Base-by-base conservation (phyloP, 192 early-diverging fungal genomes). In the Glomus cerebriforme region DNA sequence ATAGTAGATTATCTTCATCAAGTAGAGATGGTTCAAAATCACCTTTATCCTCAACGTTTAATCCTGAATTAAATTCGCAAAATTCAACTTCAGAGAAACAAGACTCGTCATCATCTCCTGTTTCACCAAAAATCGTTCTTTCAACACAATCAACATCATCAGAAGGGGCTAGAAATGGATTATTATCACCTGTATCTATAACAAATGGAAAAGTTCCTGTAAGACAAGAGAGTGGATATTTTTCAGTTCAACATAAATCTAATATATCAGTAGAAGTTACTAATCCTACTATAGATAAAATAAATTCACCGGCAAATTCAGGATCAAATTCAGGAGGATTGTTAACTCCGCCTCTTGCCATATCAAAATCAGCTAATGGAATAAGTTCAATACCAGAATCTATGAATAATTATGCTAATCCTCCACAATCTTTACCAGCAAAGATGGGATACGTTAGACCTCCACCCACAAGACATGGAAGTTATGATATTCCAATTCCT, bases 181-280 rank as follows among this genome's bases (percentile, higher is more conserved):
- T 77, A 49, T 54, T 77, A 31, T 67, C 76, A 8, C 76, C 76
- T 6, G 64, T 62, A 15, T 60, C 47, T 62, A 64, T 77, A 43
- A n/a, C 31, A 31, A 59, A 32, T 77, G 17, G n/a, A 22, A 54
- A 32, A 19, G 47, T n/a, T 22, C 39, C 39, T 10, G 17, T 19
- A 66, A 77, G 76, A 77, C 24, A 35, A 75, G 76, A 77, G 47
- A 67, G 63, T 54, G 76, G 63, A 17, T 77, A 77, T 47, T 77
- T 77, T 29, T 45, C 76, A 29, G 17, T 29, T 17, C 31, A 77
- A 45, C 29, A 37, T 37, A n/a, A 15, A 64, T 27, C 27, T 8
- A 43, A 37, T 17, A 31, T 27, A 54, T 26, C 59, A 3, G 75
- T 27, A 47, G 26, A 72, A 72, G 10, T 35, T 26, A 9, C 24